These are phyloP conservation scores for Kodamaea alishanica DNA, from an alignment of 1,139 yeast species.

Conservation along the genomic window DNA sequence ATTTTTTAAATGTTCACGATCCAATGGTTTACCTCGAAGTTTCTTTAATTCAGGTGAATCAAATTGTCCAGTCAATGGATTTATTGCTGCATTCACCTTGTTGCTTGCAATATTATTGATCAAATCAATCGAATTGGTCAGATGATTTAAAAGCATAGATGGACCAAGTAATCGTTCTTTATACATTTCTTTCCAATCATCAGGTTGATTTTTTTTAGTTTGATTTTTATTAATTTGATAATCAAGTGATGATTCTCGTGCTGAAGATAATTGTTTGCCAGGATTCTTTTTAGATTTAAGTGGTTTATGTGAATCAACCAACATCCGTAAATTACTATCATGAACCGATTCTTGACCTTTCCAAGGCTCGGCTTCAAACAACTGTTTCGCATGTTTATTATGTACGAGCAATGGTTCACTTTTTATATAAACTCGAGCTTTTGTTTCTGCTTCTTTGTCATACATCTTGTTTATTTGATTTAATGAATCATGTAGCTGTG, in stretches of 20 bases:
- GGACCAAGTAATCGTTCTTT: conserved; percentile 64
- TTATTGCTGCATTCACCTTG: conserved; percentile 68
- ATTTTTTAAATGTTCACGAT: conserved; percentile 58
- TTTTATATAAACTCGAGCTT: conserved; percentile 14
- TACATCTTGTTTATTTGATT: conserved; percentile 10
- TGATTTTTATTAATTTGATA: conserved; percentile 47
- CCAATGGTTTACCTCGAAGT: conserved; percentile 62
- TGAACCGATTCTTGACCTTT: conserved; percentile 52
- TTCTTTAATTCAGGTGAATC: conserved; percentile 41
- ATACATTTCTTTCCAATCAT: conserved; percentile 59
- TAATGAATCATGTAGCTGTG: conserved; percentile 1
- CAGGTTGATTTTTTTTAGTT: conserved; percentile 31
- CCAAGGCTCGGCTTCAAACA: conserved; percentile 63
- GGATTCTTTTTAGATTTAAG: conserved; percentile 3
- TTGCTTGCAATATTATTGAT: conserved; percentile 70
- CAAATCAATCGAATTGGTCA: conserved; percentile 38
- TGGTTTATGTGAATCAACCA: conserved; percentile 50
- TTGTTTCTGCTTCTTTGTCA: conserved; percentile 5
- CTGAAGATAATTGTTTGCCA: conserved; percentile 2
- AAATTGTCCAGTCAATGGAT: conserved; percentile 61
- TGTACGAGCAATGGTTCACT: conserved; percentile 27
- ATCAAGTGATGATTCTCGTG: conserved; percentile 57
- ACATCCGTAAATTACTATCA: conserved; percentile 60
- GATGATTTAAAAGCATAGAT: conserved; percentile 41
- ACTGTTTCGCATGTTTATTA: conserved; percentile 50